phyloP scores from a whole-genome alignment of 2,329 filamentous ascomycete species.

The Lojkania enalia region DNA sequence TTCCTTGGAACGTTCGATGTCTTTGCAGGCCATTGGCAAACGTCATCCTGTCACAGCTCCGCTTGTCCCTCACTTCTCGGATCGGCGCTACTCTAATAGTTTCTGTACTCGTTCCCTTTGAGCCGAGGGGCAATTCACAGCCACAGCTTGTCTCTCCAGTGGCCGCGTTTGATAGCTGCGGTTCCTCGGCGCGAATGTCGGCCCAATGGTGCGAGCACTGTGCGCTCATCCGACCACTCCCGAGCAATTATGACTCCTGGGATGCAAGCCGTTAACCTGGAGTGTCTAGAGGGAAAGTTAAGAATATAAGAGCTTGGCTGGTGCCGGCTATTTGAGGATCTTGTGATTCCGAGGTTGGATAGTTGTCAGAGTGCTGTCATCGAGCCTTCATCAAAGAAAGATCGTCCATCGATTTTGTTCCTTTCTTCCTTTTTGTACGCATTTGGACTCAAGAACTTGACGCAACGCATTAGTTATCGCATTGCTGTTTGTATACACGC shows the following conservation, averaged over 20 bases:
- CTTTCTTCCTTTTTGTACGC: conserved; percentile 5
- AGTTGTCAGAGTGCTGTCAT: conserved; percentile 22
- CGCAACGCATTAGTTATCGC: neutral
- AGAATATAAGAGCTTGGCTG: conserved; percentile 39
- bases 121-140: conserved; percentile 32
- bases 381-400: conserved; percentile 18
- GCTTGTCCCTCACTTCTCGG: conserved; percentile 25
- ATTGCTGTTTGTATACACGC: neutral
- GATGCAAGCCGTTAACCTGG: conserved; percentile 22
- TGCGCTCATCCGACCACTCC: conserved; percentile 34
- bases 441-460: neutral
- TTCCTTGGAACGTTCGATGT: too few species aligned
- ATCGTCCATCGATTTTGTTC: conserved; percentile 1
- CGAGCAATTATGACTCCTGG: conserved; percentile 25
- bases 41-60: conserved; percentile 36
- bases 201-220: conserved; percentile 35
- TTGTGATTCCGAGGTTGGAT: conserved; percentile 23
- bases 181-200: conserved; percentile 37
- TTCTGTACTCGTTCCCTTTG: conserved; percentile 30
- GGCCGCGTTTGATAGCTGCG: too few species aligned
- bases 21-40: conserved; percentile 36
- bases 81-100: conserved; percentile 27
- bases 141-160: neutral
- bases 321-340: conserved; percentile 7
- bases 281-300: conserved; percentile 17